Evolutionary conservation across 495 filamentous ascomycete species (phyloP).

Genomic region (Coniosporium apollinis): DNA sequence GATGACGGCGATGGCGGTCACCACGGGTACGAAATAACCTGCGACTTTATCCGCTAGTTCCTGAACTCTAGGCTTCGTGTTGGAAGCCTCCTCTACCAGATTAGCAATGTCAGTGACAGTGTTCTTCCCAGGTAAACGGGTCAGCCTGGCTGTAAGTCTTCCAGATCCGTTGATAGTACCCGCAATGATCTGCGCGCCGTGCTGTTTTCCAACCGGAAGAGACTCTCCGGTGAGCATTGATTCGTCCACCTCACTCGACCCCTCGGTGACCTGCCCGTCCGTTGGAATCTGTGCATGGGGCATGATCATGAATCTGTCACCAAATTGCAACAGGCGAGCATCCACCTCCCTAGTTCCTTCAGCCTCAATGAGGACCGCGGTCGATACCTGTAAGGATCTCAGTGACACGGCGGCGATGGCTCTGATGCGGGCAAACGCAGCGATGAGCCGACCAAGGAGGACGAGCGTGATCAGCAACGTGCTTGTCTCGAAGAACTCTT

Average conservation of each 20-base stretch:
- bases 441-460: constrained; percentile 52
- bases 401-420: constrained; percentile 52
- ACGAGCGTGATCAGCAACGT: constrained; percentile 62
- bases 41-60: constrained; percentile 53
- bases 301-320: constrained; percentile 46
- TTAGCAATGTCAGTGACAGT: constrained; percentile 50
- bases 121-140: constrained; percentile 49
- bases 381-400: constrained; percentile 36
- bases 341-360: constrained; percentile 38
- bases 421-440: constrained; percentile 43
- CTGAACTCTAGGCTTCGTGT: constrained; percentile 52
- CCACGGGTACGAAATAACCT: constrained; percentile 45
- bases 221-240: constrained; percentile 67
- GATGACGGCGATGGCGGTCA: constrained; percentile 37
- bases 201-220: constrained; percentile 35
- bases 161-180: constrained; percentile 51
- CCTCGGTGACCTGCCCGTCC: constrained; percentile 48
- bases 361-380: constrained; percentile 26
- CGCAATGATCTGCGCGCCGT: constrained; percentile 39
- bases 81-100: constrained; percentile 55
- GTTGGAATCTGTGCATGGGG: constrained; percentile 48
- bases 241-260: constrained; percentile 53
- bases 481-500: constrained; percentile 64
- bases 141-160: constrained; percentile 36
- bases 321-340: constrained; percentile 50